These are phyloP conservation scores for Prunus dulcis DNA, from an alignment of 306 rosid genomes.

Conservation along the genomic window DNA sequence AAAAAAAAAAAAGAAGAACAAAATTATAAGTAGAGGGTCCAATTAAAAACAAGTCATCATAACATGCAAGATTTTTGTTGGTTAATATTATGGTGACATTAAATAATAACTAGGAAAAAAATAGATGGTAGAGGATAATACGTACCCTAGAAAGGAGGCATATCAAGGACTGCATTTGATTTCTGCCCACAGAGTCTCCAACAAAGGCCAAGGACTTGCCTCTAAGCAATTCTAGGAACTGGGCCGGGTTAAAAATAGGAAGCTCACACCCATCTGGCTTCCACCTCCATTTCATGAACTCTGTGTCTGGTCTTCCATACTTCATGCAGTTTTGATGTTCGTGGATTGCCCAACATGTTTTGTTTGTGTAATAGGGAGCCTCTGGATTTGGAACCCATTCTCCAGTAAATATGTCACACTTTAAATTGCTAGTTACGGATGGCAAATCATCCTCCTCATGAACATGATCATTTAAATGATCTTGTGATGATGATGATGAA, in stretches of 20 bases:
- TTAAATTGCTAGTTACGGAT: conserved; percentile 1
- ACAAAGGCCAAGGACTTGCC: conserved; percentile 86
- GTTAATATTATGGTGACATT: background rate
- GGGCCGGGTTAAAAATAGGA: conserved; percentile 72
- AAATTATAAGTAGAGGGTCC: background rate
- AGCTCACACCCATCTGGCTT: conserved; percentile 76
- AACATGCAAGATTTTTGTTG: background rate
- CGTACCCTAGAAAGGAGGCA: conserved; percentile 50
- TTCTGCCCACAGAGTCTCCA: conserved; percentile 93
- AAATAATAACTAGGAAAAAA: background rate
- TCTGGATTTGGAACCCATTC: conserved; percentile 80
- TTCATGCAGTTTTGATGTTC: conserved; percentile 89
- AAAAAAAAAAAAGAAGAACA: too few relatives aligned
- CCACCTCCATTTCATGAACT: conserved; percentile 87
- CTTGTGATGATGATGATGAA: background rate
- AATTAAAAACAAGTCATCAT: background rate
- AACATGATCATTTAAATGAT: background rate
- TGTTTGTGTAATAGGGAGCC: conserved; percentile 78
- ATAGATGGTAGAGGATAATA: background rate
- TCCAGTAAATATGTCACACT: conserved; percentile 76
- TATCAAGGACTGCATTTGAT: conserved; percentile 81
- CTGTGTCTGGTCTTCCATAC: conserved; percentile 75
- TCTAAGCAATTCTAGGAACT: conserved; percentile 67
- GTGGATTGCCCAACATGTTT: conserved; percentile 81
- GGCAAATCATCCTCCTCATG: conserved; percentile 1